Conservation (phyloP, 139 green algal genomes). For the Raphidocelis subcapitata region DNA sequence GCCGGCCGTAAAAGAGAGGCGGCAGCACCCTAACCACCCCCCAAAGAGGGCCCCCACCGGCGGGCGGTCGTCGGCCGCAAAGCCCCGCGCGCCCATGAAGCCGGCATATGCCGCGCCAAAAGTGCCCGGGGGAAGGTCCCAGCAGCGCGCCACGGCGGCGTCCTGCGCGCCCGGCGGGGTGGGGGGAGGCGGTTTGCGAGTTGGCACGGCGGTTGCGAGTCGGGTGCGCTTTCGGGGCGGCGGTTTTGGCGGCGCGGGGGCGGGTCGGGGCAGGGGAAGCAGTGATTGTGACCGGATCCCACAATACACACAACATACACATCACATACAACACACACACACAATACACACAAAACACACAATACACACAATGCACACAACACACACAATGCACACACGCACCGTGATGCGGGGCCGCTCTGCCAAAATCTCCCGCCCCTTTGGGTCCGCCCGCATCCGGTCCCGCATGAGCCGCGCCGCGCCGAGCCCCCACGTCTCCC, state of each 20-base stretch:
- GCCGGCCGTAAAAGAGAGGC: no score
- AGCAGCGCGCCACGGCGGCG: conserved; percentile 46
- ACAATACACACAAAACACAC: not conserved
- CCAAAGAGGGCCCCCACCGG: conserved; percentile 53
- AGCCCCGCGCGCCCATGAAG: conserved; percentile 89
- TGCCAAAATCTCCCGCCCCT: conserved; percentile 63
- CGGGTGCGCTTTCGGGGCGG: no score
- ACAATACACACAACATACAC: no score
- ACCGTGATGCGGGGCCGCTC: conserved; percentile 80
- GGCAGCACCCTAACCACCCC: no score
- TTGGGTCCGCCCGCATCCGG: conserved; percentile 68
- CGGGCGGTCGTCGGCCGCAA: conserved; percentile 84
- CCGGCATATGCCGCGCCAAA: conserved; percentile 88
- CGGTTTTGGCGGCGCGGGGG: no score
- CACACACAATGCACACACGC: not conserved
- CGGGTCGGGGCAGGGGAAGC: no score
- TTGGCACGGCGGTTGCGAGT: no score
- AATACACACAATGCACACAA: not conserved
- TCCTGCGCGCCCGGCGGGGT: conserved; percentile 4
- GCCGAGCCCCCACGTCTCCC: conserved; percentile 67
- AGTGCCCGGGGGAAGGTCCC: conserved; percentile 56
- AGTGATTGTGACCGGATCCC: no score
- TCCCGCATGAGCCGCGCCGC: conserved; percentile 53
- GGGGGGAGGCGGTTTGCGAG: not conserved
- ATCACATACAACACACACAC: not conserved